phyloP scores from a whole-genome alignment of 495 filamentous ascomycete genomes.

The Venustampulla echinocandica region DNA sequence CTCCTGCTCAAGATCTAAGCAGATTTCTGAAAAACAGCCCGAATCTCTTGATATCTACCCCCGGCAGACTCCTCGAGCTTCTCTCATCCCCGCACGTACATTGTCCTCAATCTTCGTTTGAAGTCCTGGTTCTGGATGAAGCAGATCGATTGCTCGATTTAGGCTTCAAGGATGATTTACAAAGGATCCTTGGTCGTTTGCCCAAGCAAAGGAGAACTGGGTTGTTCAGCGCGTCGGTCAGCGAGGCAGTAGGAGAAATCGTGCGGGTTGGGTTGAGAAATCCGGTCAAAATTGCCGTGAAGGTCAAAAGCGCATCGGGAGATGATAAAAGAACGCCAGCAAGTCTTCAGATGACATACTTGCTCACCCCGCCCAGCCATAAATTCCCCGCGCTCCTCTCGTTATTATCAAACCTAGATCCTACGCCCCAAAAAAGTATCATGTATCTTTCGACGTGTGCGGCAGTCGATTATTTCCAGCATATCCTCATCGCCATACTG shows the following conservation, averaged over 20 bases:
- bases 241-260: conserved; percentile 82
- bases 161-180: conserved; percentile 88
- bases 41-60: conserved; percentile 81
- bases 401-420: conserved; percentile 59
- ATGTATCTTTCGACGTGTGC: conserved; percentile 91
- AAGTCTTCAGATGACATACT: conserved; percentile 80
- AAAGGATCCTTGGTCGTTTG: conserved; percentile 71
- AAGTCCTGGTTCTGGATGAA: conserved; percentile 87
- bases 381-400: conserved; percentile 67
- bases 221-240: conserved; percentile 86
- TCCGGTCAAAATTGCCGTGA: conserved; percentile 86
- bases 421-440: conserved; percentile 76
- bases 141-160: conserved; percentile 87
- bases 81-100: conserved; percentile 88
- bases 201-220: conserved; percentile 93
- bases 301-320: conserved; percentile 72
- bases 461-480: conserved; percentile 85
- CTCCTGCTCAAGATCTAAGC: conserved; percentile 76
- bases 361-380: conserved; percentile 61
- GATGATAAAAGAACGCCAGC: conserved; percentile 85
- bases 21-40: conserved; percentile 70
- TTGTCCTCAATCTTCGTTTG: conserved; percentile 78
- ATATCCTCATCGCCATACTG: conserved; percentile 61
- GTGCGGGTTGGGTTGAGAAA: conserved; percentile 89
- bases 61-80: conserved; percentile 80